Base-by-base conservation (phyloP, 495 filamentous ascomycete species). In the Achaetomiella virescens region DNA sequence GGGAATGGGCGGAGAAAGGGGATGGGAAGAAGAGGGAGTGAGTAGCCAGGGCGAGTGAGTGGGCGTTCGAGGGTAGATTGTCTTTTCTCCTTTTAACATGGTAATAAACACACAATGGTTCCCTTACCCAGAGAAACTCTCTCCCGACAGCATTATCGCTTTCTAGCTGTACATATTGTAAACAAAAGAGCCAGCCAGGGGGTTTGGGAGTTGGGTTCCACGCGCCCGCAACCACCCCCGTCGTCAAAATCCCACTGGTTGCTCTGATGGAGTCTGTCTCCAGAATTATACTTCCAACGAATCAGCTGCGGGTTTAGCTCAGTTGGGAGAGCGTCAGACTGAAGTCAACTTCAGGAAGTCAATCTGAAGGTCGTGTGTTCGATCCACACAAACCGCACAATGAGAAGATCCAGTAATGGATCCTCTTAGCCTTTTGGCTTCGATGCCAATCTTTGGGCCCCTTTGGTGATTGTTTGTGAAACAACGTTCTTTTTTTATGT, bases 1-100 rank as follows among this genome's bases (percentile, higher is more conserved):
- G 62, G 48, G 72, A 71, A 48, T 66, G 58, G 46, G 61, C 60
- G 0, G 67, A 68, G 58, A 54, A 52, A 43, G 61, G 57, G 10
- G 48, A 27, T 4, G 60, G 48, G 52, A 72, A 70, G 62, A 72
- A 73, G 57, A 68, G 45, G 20, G 17, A 41, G 41, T 29, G 22
- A 14, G 15, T 20, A 35, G 25, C 12, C 14, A 33, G 15, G 38
- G 27, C 4, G 27, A 31, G 31, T 9, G 7, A 11, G 24, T 22
- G 11, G 44, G 20, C 21, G 21, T 53, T 57, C 36, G 20, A 15
- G 8, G 0, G 41, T n/a, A 1, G 8, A 15, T 8, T 25, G 31
- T 33, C 6, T 33, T 33, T 33, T 6, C 6, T 11, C 11, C 31
- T 33, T 6, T 33, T 33, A n/a, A n/a, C n/a, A n/a, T n/a, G 31